Evolutionary conservation across 371 early-diverging fungal genomes (phyloP).

Genomic region (Mortierella sp.): DNA sequence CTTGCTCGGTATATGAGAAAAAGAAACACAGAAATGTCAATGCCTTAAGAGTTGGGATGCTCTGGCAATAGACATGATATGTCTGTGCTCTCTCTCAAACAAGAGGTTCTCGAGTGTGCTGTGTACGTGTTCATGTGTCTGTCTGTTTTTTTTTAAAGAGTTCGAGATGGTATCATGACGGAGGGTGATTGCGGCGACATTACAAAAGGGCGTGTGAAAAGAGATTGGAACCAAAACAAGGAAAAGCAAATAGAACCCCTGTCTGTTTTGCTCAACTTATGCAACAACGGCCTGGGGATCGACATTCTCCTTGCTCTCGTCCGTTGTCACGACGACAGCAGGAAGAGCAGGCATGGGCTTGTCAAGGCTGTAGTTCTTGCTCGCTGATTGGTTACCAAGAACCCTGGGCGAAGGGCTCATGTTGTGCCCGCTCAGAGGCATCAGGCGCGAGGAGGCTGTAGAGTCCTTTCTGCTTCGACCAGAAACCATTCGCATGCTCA

Average conservation of each 20-base stretch:
- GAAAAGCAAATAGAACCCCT: not conserved
- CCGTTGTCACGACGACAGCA: not conserved
- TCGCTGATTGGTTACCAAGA: slow-evolving; percentile 1
- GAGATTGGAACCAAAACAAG: slow-evolving; percentile 10
- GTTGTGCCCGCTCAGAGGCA: not conserved
- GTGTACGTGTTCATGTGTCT: too few species aligned
- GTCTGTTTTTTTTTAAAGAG: too few species aligned
- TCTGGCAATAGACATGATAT: too few species aligned
- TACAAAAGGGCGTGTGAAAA: not conserved
- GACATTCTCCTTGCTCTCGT: slow-evolving; percentile 15
- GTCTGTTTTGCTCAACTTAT: too few species aligned
- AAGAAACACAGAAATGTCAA: not conserved
- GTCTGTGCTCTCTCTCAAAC: too few species aligned
- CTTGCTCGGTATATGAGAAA: not conserved
- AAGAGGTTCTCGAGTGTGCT: too few species aligned
- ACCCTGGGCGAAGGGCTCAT: slow-evolving; percentile 17
- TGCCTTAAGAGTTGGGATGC: too few species aligned
- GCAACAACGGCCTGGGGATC: slow-evolving; percentile 13
- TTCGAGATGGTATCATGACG: too few species aligned
- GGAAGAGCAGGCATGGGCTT: not conserved
- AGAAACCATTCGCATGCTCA: not conserved
- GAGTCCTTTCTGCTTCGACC: slow-evolving; percentile 5
- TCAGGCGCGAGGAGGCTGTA: not conserved
- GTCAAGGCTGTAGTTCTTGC: not conserved
- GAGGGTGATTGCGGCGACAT: too few species aligned